Conservation (phyloP, 192 early-diverging fungal species). For the Backusella australiensis region DNA sequence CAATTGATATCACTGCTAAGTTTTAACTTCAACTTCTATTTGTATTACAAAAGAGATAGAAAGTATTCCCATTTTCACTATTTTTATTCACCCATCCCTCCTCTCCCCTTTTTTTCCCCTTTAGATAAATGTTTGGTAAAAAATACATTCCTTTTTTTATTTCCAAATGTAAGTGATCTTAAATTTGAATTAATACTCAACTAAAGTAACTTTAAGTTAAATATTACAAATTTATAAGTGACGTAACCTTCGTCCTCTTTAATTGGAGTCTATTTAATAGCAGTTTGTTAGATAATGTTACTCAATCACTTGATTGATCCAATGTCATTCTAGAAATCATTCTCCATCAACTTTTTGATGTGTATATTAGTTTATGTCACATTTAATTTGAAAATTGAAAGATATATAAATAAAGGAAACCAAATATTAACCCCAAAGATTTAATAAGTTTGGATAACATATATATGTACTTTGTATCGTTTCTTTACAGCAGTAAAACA, state of each 20-base stretch:
- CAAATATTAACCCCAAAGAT: background rate
- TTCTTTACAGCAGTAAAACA: too few relatives aligned
- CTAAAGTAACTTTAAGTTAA: background rate
- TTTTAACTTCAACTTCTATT: background rate
- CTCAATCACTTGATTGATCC: background rate
- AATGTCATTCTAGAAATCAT: background rate
- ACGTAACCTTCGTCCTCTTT: background rate
- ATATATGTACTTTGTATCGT: too few relatives aligned
- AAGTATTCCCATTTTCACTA: background rate
- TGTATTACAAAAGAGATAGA: background rate
- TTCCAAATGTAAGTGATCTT: too few relatives aligned
- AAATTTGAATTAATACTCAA: background rate
- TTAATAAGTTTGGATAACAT: background rate
- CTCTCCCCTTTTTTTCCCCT: background rate
- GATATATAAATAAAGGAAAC: background rate
- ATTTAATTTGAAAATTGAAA: background rate
- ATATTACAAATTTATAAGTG: background rate
- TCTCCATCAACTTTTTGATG: background rate
- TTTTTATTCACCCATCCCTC: background rate
- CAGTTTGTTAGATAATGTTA: background rate
- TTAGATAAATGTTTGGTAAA: background rate
- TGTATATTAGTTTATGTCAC: background rate
- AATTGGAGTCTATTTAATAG: background rate
- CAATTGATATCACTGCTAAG: background rate
- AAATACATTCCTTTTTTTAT: background rate